These are phyloP conservation scores for Colletotrichum sp. DNA, from an alignment of 2,329 filamentous ascomycete species.

Conservation along the genomic window DNA sequence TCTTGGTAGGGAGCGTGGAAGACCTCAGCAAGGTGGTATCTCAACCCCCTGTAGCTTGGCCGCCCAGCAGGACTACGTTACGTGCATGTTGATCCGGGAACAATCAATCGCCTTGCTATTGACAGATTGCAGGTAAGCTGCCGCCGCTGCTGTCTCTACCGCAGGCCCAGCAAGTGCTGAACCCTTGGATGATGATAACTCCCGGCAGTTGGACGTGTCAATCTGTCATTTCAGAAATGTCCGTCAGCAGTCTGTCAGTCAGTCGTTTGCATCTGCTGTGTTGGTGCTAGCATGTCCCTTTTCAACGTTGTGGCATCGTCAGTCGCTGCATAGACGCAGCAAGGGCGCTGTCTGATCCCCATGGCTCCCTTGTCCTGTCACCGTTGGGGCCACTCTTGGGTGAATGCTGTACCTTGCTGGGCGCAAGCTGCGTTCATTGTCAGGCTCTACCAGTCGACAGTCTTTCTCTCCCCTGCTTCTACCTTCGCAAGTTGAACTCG, in stretches of 20 bases:
- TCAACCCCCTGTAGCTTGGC: background rate
- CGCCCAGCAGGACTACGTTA: background rate
- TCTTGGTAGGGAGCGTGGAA: background rate
- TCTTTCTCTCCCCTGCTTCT: background rate
- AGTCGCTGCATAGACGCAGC: background rate
- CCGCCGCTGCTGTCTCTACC: background rate
- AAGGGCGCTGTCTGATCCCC: background rate
- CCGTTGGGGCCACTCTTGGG: background rate
- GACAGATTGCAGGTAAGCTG: background rate
- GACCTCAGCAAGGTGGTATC: background rate
- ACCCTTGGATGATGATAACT: background rate
- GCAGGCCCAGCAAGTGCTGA: background rate
- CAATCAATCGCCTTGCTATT: background rate
- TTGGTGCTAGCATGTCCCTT: background rate
- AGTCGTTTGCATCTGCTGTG: background rate
- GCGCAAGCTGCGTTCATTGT: background rate
- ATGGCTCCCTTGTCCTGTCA: background rate
- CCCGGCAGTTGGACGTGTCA: background rate
- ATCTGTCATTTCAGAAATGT: background rate
- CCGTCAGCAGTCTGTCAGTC: background rate
- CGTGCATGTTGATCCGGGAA: background rate
- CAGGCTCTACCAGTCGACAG: background rate
- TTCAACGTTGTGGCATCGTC: background rate
- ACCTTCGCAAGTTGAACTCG: background rate
- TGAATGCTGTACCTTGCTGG: background rate